These are phyloP conservation scores for Mortierella polycephala DNA, from an alignment of 371 early-diverging fungal species.

Conservation along the genomic window DNA sequence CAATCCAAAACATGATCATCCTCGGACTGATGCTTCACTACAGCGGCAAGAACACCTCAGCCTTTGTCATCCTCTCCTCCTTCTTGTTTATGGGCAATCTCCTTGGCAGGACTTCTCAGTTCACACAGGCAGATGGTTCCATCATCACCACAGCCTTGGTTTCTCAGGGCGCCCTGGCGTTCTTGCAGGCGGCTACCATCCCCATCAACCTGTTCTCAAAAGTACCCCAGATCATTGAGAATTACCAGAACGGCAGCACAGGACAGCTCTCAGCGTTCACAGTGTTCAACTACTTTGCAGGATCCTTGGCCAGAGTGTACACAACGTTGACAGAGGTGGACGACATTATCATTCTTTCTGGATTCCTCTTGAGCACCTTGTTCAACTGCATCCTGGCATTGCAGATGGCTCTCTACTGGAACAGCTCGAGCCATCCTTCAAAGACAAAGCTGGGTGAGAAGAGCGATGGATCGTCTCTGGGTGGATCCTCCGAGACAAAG, in stretches of 20 bases:
- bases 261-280: conserved; percentile 94
- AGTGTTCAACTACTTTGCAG: conserved; percentile 84
- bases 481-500: conserved; percentile 39
- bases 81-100: conserved; percentile 49
- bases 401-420: conserved; percentile 90
- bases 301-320: conserved; percentile 88
- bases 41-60: conserved; percentile 51
- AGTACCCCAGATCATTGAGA: conserved; percentile 88
- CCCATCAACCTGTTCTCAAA: conserved; percentile 82
- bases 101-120: conserved; percentile 29
- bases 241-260: conserved; percentile 79
- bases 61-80: conserved; percentile 44
- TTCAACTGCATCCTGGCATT: conserved; percentile 83
- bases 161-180: conserved; percentile 60
- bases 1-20: conserved; percentile 83
- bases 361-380: conserved; percentile 74
- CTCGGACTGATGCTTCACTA: conserved; percentile 77
- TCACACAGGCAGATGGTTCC: conserved; percentile 29
- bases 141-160: conserved; percentile 58
- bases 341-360: conserved; percentile 78
- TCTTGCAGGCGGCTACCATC: conserved; percentile 83
- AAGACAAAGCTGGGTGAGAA: conserved; percentile 23
- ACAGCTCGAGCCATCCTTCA: conserved; percentile 35
- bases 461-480: conserved; percentile 6
- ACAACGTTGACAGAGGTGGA: conserved; percentile 92